These are phyloP conservation scores for Zymoseptoria ardabiliae DNA, from an alignment of 2,329 filamentous ascomycete species.

Conservation along the genomic window DNA sequence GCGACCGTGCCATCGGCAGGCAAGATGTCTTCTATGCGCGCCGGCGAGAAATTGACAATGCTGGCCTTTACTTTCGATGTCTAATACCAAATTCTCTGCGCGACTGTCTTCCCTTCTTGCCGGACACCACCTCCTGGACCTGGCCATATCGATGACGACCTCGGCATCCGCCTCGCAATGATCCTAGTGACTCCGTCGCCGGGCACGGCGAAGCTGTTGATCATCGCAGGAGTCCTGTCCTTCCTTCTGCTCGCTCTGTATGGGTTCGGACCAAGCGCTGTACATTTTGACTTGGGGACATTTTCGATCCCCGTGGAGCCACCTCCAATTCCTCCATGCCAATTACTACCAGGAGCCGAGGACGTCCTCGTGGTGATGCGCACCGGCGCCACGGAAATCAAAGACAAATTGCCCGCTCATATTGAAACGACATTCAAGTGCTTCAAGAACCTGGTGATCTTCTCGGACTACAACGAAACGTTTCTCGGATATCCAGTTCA, in stretches of 20 bases:
- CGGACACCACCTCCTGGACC: background rate
- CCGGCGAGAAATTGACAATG: background rate
- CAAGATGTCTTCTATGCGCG: background rate
- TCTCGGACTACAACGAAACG: conserved; percentile 50
- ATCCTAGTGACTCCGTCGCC: background rate
- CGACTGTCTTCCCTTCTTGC: background rate
- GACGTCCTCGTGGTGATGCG: conserved; percentile 51
- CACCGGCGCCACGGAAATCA: conserved; percentile 52
- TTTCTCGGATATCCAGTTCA: conserved; percentile 37
- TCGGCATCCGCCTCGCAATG: background rate
- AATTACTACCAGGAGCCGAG: conserved; percentile 30
- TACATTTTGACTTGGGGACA: background rate
- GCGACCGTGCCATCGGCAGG: background rate
- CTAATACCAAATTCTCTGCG: background rate
- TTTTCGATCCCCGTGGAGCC: background rate
- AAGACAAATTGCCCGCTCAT: conserved; percentile 49
- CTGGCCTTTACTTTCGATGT: background rate
- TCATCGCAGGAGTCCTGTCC: background rate
- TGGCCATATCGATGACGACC: background rate
- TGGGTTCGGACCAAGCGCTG: too few relatives aligned
- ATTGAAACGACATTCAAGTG: conserved; percentile 49
- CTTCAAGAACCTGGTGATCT: conserved; percentile 49
- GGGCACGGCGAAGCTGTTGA: background rate
- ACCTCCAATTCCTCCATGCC: conserved; percentile 13
- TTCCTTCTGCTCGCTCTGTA: background rate